Conservation (phyloP, 306 rosid species). For the Corylus avellana region DNA sequence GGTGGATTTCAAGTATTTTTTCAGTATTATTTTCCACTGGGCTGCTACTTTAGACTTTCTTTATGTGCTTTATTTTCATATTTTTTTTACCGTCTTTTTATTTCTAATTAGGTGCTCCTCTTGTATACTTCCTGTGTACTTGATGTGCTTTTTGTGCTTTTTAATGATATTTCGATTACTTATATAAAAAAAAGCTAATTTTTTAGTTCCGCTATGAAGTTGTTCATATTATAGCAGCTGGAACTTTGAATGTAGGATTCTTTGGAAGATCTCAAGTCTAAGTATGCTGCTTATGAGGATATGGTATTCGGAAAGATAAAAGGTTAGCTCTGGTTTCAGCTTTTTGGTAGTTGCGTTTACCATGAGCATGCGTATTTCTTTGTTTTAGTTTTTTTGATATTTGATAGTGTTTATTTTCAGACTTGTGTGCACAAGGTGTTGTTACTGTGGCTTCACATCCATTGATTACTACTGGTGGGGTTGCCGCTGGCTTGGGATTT, state of each 20-base stretch:
- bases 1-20: too few species aligned
- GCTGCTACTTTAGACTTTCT: too few species aligned
- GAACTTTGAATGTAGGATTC: conserved; percentile 45
- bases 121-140: too few species aligned
- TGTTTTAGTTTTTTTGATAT: conserved; percentile 9
- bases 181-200: background rate
- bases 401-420: conserved; percentile 8
- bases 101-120: too few species aligned
- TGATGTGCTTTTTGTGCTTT: too few species aligned
- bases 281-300: conserved; percentile 59
- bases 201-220: background rate
- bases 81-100: too few species aligned
- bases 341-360: background rate
- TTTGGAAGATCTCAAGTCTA: conserved; percentile 65
- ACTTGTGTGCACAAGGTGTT: conserved; percentile 62
- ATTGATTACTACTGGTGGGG: conserved; percentile 56
- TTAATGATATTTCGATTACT: too few species aligned
- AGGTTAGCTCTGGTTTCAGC: conserved; percentile 51
- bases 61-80: too few species aligned
- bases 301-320: conserved; percentile 62
- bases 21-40: too few species aligned
- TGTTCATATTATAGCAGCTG: background rate
- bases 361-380: background rate
- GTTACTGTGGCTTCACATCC: conserved; percentile 76
- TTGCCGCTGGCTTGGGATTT: conserved; percentile 62